Percentiles rank a stretch among this genome's conserved stretches.
phyloP scores from a whole-genome alignment of 75 land plant species.

The Pseudotsuga menziesii region DNA sequence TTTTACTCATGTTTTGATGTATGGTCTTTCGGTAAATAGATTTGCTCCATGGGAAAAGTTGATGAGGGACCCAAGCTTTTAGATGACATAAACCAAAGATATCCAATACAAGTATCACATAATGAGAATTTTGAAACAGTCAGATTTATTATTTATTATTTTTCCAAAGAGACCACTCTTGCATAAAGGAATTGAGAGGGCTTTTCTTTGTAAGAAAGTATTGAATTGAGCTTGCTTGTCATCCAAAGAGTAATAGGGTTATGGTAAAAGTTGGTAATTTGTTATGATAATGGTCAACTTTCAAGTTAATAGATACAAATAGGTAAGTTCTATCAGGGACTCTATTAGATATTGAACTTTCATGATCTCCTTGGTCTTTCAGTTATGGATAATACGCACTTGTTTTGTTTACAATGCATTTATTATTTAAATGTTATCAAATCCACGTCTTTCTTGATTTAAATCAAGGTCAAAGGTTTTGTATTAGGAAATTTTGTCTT shows the following conservation, averaged over 20 bases:
- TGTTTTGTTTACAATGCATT: not conserved
- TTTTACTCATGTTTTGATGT: too few species aligned
- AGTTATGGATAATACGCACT: not conserved
- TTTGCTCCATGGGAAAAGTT: too few species aligned
- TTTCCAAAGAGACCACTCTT: too few species aligned
- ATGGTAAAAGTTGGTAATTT: not conserved
- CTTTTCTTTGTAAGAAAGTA: too few species aligned
- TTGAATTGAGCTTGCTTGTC: too few species aligned
- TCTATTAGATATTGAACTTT: slow-evolving; percentile 2
- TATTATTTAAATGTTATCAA: not conserved
- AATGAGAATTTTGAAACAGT: too few species aligned
- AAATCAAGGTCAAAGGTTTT: not conserved
- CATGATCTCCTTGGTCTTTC: not conserved
- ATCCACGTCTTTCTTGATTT: not conserved
- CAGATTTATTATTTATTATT: too few species aligned
- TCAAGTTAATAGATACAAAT: not conserved
- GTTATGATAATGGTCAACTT: not conserved
- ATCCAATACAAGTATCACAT: too few species aligned
- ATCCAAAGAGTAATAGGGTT: not conserved
- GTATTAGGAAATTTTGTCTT: not conserved
- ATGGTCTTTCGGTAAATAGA: too few species aligned
- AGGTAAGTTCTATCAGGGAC: not conserved
- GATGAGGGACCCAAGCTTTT: too few species aligned
- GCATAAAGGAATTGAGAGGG: too few species aligned
- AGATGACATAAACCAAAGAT: too few species aligned